Evolutionary conservation across 2,329 filamentous ascomycete species (phyloP), one percentile per base, ranked within the genome.

Genomic region (Sphaerostilbella broomeana): DNA sequence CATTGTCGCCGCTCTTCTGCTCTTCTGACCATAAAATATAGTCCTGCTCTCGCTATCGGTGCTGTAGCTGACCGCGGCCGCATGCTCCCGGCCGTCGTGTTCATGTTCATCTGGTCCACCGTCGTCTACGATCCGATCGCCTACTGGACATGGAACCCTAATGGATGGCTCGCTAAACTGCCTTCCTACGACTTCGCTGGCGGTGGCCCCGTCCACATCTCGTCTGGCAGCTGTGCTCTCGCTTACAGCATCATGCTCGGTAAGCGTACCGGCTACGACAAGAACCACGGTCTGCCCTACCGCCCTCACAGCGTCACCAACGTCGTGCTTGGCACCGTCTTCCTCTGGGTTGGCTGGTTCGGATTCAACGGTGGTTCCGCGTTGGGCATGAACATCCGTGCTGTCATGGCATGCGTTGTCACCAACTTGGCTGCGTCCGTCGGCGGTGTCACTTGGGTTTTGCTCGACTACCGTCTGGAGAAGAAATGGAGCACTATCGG

Each of bases 291-390:
- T 30, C 73, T 79, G 4, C 76, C 78, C 4, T 82, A 82, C 65
- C 73, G 76, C 21, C 81, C 82, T 7, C 83, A 87, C 62, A 86
- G 84, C 55, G 79, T 84, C 30, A 84, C 81, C 42, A 71, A 84
- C 51, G 79, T 86, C 48, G 78, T 86, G 33, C 69, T 87, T 32
- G 83, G 84, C 16, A 86, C 84, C 4, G 74, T 81, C 18, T 75
- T 83, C 62, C 73, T 95, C 35, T 95, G 89, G 89, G 85, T 95
- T 31, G 88, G 89, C 43, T 95, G 88, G 89, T 92, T 95, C 59
- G 89, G 89, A 34, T 95, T 95, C 77, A 95, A 95, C 63, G 88
- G 86, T 38, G 89, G 89, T 46, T 76, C 83, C 4, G 89, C 87
- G 2, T 72, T 94, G 29, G 74, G 77, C 43, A 84, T 86, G 48